A percentile compares a stretch with the other conserved stretches of the same genome.
Evolutionary conservation across 495 filamentous ascomycete species (phyloP).

Genomic region (Tetracladium setigerum): DNA sequence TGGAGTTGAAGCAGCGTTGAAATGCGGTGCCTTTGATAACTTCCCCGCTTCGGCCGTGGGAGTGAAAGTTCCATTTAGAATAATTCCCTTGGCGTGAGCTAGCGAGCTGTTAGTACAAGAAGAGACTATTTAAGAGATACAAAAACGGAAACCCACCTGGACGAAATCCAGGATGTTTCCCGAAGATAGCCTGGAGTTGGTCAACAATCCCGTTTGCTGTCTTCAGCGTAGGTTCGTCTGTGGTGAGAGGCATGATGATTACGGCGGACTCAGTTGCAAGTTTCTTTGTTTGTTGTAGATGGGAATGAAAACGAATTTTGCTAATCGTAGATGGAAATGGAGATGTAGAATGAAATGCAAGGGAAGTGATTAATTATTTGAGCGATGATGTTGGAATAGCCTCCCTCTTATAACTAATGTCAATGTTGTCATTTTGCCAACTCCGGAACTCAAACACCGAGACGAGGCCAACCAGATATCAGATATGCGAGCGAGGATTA

Average conservation of each 20-base stretch:
- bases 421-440: no score
- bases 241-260: slow-evolving; percentile 36
- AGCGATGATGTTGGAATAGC: no score
- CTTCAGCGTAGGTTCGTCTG: slow-evolving; percentile 31
- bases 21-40: slow-evolving; percentile 42
- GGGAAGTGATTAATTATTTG: no score
- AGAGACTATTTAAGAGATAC: neutral
- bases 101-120: neutral
- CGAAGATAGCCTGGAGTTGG: slow-evolving; percentile 33
- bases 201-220: slow-evolving; percentile 31
- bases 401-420: no score
- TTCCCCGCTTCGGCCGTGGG: slow-evolving; percentile 32
- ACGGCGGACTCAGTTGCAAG: no score
- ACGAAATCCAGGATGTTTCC: slow-evolving; percentile 36
- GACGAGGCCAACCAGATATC: no score
- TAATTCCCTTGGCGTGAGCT: slow-evolving; percentile 45
- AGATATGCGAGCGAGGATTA: no score
- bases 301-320: no score
- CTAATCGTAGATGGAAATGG: no score
- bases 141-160: slow-evolving; percentile 25
- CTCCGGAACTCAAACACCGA: no score
- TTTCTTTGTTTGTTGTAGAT: no score
- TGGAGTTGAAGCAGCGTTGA: slow-evolving; percentile 36
- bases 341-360: no score
- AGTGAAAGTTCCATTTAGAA: slow-evolving; percentile 42